Evolutionary conservation across 495 filamentous ascomycete species (phyloP), one percentile per base, ranked within the genome.

Genomic region (Venustampulla echinocandica): DNA sequence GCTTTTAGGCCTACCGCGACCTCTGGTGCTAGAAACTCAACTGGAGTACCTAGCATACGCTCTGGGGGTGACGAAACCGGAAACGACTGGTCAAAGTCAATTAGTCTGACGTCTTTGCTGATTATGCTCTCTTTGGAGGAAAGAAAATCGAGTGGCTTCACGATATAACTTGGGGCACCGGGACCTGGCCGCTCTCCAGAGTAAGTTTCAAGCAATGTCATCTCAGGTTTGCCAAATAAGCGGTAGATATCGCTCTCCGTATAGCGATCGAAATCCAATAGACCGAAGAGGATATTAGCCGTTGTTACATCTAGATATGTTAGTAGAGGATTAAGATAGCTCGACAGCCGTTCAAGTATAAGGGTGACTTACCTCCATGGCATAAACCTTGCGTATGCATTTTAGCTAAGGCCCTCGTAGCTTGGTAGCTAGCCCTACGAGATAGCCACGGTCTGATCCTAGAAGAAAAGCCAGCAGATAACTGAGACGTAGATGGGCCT

Each of bases 1-100:
- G 53, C 49, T 28, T 39, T 19, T 10, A 52, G 37, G 30, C 53
- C 53, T 20, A 52, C 49, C 14, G 53, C 53, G 2, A 53, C 54
- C 41, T 56, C 49, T 9, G 54, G 54, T 39, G 54, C 54, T n/a
- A 56, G 40, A 36, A 49, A 53, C 17, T 53, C 49, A 28, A 46
- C 23, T 45, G 49, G 49, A 52, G 54, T 56, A 46, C 49, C 54
- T 46, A 56, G 30, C 40, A 56, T 49, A 6, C 41, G 25, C 34
- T 49, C 33, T 33, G 49, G 50, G 18, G 54, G 54, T 21, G 45
- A 53, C 30, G 46, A 46, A 36, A 43, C 22, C 23, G 22, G 49
- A 47, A 56, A 56, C 22, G 37, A 45, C 28, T 56, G 49, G 50
- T 56, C 49, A 42, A 56, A 53, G 45, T 56, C 54, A 34, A 53